Conservation (phyloP, 2,329 filamentous ascomycete genomes). For the Beauveria sp. region DNA sequence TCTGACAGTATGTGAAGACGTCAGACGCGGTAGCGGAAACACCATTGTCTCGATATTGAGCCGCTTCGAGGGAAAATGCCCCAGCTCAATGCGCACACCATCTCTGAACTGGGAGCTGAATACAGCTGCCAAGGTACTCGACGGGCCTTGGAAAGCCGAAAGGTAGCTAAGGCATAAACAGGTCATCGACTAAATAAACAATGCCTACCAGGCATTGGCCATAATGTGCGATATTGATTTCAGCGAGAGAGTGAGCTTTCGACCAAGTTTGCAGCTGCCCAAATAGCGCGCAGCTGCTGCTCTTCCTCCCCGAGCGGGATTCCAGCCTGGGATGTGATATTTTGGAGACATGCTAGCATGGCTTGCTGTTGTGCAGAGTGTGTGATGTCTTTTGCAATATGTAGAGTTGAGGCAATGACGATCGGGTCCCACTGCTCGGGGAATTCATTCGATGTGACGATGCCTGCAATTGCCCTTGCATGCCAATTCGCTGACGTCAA, state of each 20-base stretch:
- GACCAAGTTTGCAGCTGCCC: background rate
- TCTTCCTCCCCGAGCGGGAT: conserved; percentile 15
- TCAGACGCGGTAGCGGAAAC: too few relatives aligned
- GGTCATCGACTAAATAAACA: too few relatives aligned
- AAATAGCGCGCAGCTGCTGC: conserved; percentile 2
- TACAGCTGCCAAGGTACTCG: conserved; percentile 17
- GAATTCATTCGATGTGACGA: conserved; percentile 22
- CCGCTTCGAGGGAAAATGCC: too few relatives aligned
- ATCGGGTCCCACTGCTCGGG: conserved; percentile 26
- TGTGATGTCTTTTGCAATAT: conserved; percentile 20
- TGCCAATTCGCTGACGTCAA: conserved; percentile 20
- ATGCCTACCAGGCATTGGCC: too few relatives aligned
- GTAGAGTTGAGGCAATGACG: conserved; percentile 19
- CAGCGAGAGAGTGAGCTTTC: background rate
- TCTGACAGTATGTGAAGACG: too few relatives aligned
- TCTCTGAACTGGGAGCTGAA: conserved; percentile 18
- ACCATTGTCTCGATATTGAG: too few relatives aligned
- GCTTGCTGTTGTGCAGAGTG: conserved; percentile 21
- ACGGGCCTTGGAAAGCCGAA: conserved; percentile 19
- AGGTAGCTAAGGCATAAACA: conserved; percentile 14
- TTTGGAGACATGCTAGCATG: conserved; percentile 15
- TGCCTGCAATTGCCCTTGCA: conserved; percentile 22
- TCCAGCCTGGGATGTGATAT: conserved; percentile 13
- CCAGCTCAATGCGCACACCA: too few relatives aligned
- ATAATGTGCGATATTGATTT: background rate